Conservation (phyloP, 2,329 filamentous ascomycete genomes). For the Colletotrichum sp. region DNA sequence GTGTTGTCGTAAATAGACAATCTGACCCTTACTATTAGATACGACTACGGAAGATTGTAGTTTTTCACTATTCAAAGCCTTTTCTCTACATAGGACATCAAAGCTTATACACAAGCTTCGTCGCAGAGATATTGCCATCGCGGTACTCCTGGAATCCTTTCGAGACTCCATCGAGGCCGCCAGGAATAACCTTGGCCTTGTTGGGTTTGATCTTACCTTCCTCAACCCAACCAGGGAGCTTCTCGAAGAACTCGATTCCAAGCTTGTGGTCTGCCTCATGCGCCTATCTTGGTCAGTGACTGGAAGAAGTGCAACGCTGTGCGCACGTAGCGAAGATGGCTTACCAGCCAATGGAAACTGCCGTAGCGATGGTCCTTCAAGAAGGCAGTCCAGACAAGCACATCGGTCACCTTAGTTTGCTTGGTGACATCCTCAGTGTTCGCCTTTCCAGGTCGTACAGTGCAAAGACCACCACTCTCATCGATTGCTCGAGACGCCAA, state of each 20-base stretch:
- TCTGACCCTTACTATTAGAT: no score
- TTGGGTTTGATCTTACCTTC: constrained; percentile 40
- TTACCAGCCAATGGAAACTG: constrained; percentile 39
- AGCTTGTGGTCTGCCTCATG: constrained; percentile 40
- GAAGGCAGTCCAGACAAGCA: constrained; percentile 49
- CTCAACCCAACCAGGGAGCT: constrained; percentile 37
- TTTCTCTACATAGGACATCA: no score
- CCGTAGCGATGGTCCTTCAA: constrained; percentile 42
- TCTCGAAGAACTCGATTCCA: constrained; percentile 38
- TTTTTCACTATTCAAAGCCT: no score
- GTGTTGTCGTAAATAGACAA: no score
- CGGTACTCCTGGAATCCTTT: constrained; percentile 42
- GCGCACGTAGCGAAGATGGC: background rate
- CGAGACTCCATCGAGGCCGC: constrained; percentile 35
- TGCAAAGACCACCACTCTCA: constrained; percentile 36
- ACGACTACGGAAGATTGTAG: no score
- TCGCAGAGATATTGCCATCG: constrained; percentile 41
- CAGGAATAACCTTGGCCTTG: constrained; percentile 28
- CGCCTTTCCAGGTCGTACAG: constrained; percentile 43
- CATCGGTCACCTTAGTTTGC: constrained; percentile 40
- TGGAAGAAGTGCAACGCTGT: accelerated
- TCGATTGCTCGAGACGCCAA: constrained; percentile 34
- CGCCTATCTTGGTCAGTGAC: constrained; percentile 25
- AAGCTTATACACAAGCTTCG: constrained; percentile 41
- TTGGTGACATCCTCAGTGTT: constrained; percentile 38